Conservation (phyloP, 345 rosid species). For the Hibiscus trionum region DNA sequence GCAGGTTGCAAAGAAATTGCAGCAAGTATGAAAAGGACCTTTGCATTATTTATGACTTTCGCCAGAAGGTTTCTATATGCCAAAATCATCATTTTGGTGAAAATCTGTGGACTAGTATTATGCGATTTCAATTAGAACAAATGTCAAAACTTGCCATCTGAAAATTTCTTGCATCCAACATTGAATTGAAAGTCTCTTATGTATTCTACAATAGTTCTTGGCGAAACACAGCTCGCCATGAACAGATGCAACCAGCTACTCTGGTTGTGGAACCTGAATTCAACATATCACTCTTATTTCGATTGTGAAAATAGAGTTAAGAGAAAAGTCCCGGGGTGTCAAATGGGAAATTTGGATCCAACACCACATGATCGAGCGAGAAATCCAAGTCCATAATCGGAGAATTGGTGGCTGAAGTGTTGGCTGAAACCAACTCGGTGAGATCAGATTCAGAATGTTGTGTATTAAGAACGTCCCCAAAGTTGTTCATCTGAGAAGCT, state of each 20-base stretch:
- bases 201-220: conserved; percentile 9
- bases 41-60: neutral
- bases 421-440: conserved; percentile 43
- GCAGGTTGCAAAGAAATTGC: neutral
- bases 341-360: conserved; percentile 51
- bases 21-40: neutral
- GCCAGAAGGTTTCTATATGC: neutral
- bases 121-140: neutral
- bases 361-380: conserved; percentile 48
- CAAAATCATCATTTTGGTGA: neutral
- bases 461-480: conserved; percentile 19
- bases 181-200: conserved; percentile 3
- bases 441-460: conserved; percentile 40
- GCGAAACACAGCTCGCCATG: conserved; percentile 1
- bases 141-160: neutral
- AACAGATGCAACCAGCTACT: conserved; percentile 6
- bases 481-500: conserved; percentile 25
- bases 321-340: conserved; percentile 35
- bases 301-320: conserved; percentile 9
- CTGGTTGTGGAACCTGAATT: neutral
- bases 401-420: conserved; percentile 64
- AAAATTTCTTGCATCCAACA: conserved; percentile 1
- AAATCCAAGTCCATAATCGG: conserved; percentile 68
- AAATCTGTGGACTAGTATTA: neutral
- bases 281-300: conserved; percentile 5